Conservation (phyloP, 1,284 basidiomycete species). For the Gymnopus androsaceus region DNA sequence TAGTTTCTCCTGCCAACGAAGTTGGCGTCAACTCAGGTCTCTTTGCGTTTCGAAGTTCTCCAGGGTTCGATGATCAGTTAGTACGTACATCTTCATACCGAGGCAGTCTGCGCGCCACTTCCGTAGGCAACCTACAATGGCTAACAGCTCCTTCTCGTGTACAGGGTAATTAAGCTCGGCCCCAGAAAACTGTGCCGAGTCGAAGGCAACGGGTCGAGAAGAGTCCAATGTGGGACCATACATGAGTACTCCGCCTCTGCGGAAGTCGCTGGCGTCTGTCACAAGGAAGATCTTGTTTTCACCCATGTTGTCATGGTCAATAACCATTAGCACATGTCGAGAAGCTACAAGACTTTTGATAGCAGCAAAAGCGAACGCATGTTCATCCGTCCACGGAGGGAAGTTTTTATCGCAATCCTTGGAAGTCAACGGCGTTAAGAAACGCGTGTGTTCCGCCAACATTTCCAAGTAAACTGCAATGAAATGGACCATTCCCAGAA, state of each 20-base stretch:
- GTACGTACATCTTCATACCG: slow-evolving; percentile 32
- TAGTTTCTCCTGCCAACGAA: slow-evolving; percentile 35
- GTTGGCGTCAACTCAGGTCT: slow-evolving; percentile 33
- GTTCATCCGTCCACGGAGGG: slow-evolving; percentile 24
- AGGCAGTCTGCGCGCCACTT: slow-evolving; percentile 31
- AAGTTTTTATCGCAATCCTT: slow-evolving; percentile 21
- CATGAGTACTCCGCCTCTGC: no score
- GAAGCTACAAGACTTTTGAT: slow-evolving; percentile 29
- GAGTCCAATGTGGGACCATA: no score
- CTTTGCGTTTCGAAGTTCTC: slow-evolving; percentile 36
- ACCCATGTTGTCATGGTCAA: slow-evolving; percentile 31
- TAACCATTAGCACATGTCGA: slow-evolving; percentile 23
- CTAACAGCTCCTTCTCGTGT: no score
- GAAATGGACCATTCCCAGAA: slow-evolving; percentile 36
- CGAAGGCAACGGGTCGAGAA: no score
- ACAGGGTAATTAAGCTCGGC: no score
- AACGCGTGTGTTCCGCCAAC: slow-evolving; percentile 26
- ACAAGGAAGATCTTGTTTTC: no score
- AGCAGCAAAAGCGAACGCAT: slow-evolving; percentile 28
- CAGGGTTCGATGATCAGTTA: slow-evolving; percentile 41
- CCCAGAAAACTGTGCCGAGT: no score
- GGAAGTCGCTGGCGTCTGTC: no score
- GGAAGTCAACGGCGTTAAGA: no score
- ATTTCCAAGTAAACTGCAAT: slow-evolving; percentile 27
- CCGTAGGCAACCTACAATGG: slow-evolving; percentile 24